phyloP scores from a whole-genome alignment of 345 rosid species.

The Eucalyptus paniculata region DNA sequence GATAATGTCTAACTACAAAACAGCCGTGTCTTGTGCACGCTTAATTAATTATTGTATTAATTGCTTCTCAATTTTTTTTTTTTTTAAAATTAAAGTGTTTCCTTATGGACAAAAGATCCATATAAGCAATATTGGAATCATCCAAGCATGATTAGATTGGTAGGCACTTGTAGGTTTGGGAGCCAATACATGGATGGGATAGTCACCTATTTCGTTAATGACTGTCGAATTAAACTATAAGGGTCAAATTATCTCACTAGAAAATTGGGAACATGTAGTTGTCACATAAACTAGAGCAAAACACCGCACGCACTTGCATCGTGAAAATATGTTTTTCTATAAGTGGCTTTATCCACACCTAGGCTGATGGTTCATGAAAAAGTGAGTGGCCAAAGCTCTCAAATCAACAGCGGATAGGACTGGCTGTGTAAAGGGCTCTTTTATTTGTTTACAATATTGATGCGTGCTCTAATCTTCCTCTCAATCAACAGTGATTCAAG shows the following conservation, averaged over 20 bases:
- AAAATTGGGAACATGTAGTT: not conserved
- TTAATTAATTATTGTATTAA: too few relatives aligned
- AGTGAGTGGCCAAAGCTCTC: not conserved
- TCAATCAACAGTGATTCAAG: too few relatives aligned
- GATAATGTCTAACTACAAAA: not conserved
- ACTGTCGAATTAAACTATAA: not conserved
- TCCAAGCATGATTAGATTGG: not conserved
- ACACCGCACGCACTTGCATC: not conserved
- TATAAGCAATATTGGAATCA: not conserved
- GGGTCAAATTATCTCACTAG: not conserved
- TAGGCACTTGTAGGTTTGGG: not conserved
- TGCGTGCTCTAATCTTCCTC: not conserved
- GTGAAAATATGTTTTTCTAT: not conserved
- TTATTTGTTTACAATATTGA: not conserved
- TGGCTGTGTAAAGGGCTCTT: not conserved
- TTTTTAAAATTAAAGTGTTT: not conserved
- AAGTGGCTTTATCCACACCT: not conserved
- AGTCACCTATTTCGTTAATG: not conserved
- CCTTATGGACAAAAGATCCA: not conserved
- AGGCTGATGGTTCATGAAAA: not conserved
- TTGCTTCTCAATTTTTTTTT: not conserved
- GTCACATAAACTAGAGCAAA: not conserved
- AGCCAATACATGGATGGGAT: not conserved
- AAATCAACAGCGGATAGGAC: not conserved
- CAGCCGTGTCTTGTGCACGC: not conserved